A percentile compares a stretch with the other conserved stretches of the same genome.
Evolutionary conservation across 192 early-diverging fungal species (phyloP).

Genomic region (Linnemannia elongata): DNA sequence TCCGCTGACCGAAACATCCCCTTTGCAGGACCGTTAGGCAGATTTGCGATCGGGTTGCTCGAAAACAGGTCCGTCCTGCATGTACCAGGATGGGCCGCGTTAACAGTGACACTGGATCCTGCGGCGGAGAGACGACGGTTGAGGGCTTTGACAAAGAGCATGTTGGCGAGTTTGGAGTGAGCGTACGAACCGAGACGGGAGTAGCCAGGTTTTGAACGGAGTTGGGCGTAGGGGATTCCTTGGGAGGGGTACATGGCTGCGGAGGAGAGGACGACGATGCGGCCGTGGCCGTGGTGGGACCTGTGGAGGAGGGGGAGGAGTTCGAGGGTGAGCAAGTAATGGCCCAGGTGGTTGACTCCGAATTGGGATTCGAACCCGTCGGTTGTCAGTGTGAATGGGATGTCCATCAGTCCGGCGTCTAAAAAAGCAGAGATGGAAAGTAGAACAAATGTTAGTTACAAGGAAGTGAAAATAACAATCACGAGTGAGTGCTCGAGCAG

Average conservation of each 20-base stretch:
- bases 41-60: not conserved
- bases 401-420: conserved; percentile 13
- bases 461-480: not conserved
- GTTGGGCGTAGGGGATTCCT: not conserved
- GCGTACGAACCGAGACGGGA: conserved; percentile 3
- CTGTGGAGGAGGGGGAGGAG: conserved; percentile 11
- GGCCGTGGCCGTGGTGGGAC: not conserved
- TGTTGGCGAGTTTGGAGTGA: conserved; percentile 15
- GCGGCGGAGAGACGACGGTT: not conserved
- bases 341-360: conserved; percentile 16
- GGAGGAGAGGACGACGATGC: conserved; percentile 14
- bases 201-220: not conserved
- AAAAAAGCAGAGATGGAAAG: not conserved
- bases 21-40: not conserved
- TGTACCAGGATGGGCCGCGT: conserved; percentile 3
- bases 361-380: conserved; percentile 12
- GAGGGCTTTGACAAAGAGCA: conserved; percentile 18
- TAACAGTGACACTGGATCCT: not conserved
- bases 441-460: no score
- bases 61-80: not conserved
- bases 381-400: conserved; percentile 17
- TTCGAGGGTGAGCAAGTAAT: conserved; percentile 4
- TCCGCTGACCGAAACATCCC: not conserved
- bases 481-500: not conserved
- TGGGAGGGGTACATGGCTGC: not conserved